A percentile compares a stretch with the other conserved stretches of the same genome.
Evolutionary conservation across 495 filamentous ascomycete species (phyloP).

Genomic region (Trichocladium antarcticum): DNA sequence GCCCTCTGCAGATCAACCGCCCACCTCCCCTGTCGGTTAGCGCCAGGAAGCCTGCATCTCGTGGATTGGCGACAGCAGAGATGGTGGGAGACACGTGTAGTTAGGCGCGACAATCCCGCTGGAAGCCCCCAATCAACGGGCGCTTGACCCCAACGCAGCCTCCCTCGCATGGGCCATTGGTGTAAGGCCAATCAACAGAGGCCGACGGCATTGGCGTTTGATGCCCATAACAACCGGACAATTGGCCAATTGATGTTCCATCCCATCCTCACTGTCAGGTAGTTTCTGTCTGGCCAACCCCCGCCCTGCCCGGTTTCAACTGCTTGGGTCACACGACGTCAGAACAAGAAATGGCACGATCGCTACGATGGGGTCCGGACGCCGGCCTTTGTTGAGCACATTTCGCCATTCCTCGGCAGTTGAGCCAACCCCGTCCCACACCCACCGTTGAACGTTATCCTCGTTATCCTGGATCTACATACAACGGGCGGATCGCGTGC

Average conservation of each 20-base stretch:
- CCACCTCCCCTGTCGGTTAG: conserved; percentile 6
- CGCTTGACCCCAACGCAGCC: conserved; percentile 9
- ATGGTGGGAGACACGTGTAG: conserved; percentile 4
- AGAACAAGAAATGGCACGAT: conserved; percentile 4
- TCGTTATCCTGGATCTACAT: too few species aligned
- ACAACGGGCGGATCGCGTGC: too few species aligned
- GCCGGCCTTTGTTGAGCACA: too few species aligned
- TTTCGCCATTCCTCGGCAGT: too few species aligned
- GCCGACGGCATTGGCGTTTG: conserved; percentile 15
- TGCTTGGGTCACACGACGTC: conserved; percentile 13
- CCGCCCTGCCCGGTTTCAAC: conserved; percentile 11
- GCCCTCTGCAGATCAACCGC: conserved; percentile 1
- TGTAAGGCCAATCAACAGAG: conserved; percentile 12
- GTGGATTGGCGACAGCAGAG: neutral
- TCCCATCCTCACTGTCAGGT: too few species aligned
- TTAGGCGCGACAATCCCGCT: conserved; percentile 2
- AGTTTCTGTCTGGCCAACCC: neutral
- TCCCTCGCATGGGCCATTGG: too few species aligned
- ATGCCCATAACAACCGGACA: neutral
- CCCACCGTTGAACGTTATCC: too few species aligned
- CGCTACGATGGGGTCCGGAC: too few species aligned
- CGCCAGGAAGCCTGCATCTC: conserved; percentile 12
- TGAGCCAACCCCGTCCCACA: too few species aligned
- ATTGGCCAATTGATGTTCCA: conserved; percentile 3
- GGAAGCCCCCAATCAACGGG: neutral